phyloP scores from a whole-genome alignment of 306 rosid genomes.

The Lupinus albus region DNA sequence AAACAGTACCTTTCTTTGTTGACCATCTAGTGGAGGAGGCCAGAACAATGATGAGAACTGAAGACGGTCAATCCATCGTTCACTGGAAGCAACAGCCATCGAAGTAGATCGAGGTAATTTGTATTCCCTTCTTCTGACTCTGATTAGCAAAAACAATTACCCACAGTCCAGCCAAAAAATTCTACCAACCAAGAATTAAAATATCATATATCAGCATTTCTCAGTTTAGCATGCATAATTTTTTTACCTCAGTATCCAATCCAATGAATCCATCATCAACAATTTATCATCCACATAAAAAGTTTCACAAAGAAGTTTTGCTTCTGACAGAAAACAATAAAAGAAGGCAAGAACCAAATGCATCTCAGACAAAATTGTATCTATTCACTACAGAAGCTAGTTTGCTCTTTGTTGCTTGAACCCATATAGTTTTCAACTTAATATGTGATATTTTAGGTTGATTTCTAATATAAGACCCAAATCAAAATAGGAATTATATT shows the following conservation, averaged over 20 bases:
- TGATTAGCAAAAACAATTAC: constrained; percentile 33
- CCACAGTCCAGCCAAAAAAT: constrained; percentile 47
- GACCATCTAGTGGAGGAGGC: constrained; percentile 81
- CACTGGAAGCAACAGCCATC: constrained; percentile 59
- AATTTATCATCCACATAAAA: constrained; percentile 21
- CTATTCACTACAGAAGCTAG: constrained; percentile 5
- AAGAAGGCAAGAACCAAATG: constrained; percentile 22
- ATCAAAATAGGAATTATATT: not conserved
- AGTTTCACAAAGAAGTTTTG: not conserved
- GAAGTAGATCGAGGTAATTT: constrained; percentile 37
- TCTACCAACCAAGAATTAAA: constrained; percentile 65
- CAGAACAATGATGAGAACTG: constrained; percentile 79
- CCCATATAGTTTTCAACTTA: not conserved
- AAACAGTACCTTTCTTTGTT: constrained; percentile 62
- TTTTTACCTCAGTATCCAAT: constrained; percentile 31
- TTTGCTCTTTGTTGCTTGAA: constrained; percentile 25
- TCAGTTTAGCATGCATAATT: constrained; percentile 35
- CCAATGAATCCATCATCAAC: constrained; percentile 31
- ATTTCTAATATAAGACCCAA: not conserved
- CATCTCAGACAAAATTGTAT: constrained; percentile 39
- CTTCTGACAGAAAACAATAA: constrained; percentile 29
- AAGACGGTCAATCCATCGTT: constrained; percentile 78
- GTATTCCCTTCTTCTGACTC: constrained; percentile 21
- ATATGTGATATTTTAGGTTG: constrained; percentile 3
- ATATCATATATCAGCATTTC: constrained; percentile 61